These are phyloP conservation scores for Diaporthe sp. DNA, from an alignment of 2,329 filamentous ascomycete genomes.

Conservation along the genomic window DNA sequence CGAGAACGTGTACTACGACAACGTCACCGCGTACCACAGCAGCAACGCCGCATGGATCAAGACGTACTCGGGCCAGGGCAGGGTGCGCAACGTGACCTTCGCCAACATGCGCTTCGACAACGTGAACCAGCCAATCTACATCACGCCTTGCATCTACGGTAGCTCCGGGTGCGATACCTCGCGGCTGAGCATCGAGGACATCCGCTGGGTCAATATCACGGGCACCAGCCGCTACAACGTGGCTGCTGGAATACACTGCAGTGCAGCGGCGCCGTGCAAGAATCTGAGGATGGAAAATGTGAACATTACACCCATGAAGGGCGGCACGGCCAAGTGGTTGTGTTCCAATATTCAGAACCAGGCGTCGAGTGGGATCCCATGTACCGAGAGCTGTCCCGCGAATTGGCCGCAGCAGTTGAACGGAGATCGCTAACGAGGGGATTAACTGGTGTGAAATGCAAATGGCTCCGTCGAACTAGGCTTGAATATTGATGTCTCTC, in stretches of 20 bases:
- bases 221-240: constrained; percentile 65
- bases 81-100: constrained; percentile 60
- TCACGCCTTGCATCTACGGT: constrained; percentile 62
- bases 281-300: constrained; percentile 61
- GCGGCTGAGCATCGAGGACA: constrained; percentile 59
- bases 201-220: constrained; percentile 64
- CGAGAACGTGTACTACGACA: constrained; percentile 55
- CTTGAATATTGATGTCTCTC: not conserved
- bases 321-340: constrained; percentile 56
- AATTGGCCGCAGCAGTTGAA: constrained; percentile 56
- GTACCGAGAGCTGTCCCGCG: constrained; percentile 54
- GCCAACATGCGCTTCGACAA: constrained; percentile 55
- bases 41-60: constrained; percentile 60
- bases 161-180: constrained; percentile 55
- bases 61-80: constrained; percentile 57
- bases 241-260: constrained; percentile 62
- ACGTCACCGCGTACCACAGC: constrained; percentile 54
- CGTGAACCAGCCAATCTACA: constrained; percentile 65
- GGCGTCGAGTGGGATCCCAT: constrained; percentile 51
- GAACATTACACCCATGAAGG: constrained; percentile 58
- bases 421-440: constrained; percentile 45
- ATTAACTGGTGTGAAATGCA: not conserved
- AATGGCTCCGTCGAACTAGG: not conserved
- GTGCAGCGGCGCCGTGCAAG: constrained; percentile 57
- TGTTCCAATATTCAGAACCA: constrained; percentile 59